Percentiles rank a stretch among this genome's conserved stretches.
Conservation (phyloP, 106 monocot species). For the Apostasia ramifera region DNA sequence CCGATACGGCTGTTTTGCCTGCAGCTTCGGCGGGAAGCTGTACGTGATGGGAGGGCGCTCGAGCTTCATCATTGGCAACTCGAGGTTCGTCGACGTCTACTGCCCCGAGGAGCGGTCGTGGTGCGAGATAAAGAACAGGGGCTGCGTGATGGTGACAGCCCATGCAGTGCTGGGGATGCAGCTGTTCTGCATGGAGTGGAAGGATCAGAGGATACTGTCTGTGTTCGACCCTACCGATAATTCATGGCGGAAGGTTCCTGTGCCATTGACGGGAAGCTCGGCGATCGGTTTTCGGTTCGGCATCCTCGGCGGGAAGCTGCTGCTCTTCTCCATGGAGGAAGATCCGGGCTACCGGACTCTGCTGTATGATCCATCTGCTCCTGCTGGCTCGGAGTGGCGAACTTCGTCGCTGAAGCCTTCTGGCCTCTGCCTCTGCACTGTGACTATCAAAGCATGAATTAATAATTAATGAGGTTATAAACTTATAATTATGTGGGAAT, state of each 20-base stretch:
- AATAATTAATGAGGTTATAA: too few species aligned
- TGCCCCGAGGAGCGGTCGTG: constrained; percentile 34
- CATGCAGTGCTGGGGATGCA: constrained; percentile 55
- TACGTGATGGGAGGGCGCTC: constrained; percentile 86
- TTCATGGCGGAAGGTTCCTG: constrained; percentile 40
- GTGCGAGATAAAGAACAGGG: constrained; percentile 57
- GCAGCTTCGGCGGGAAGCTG: constrained; percentile 46
- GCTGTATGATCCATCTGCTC: constrained; percentile 58
- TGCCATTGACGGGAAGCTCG: constrained; percentile 59
- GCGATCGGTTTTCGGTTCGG: constrained; percentile 50
- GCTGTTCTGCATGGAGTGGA: constrained; percentile 91
- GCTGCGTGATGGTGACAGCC: constrained; percentile 83
- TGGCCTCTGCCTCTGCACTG: constrained; percentile 50
- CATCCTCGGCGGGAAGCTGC: constrained; percentile 44
- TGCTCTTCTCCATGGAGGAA: constrained; percentile 48
- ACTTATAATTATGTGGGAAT: too few species aligned
- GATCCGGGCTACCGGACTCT: constrained; percentile 49
- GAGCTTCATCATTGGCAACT: constrained; percentile 54
- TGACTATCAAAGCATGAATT: constrained; percentile 41
- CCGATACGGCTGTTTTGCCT: constrained; percentile 80
- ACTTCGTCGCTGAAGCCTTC: constrained; percentile 45
- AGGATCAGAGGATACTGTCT: constrained; percentile 59
- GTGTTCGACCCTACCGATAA: constrained; percentile 45
- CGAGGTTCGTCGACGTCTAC: constrained; percentile 61
- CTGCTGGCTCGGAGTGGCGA: constrained; percentile 43